Evolutionary conservation across 1,284 basidiomycete species (phyloP).

Genomic region (Taiwanofungus camphoratus): DNA sequence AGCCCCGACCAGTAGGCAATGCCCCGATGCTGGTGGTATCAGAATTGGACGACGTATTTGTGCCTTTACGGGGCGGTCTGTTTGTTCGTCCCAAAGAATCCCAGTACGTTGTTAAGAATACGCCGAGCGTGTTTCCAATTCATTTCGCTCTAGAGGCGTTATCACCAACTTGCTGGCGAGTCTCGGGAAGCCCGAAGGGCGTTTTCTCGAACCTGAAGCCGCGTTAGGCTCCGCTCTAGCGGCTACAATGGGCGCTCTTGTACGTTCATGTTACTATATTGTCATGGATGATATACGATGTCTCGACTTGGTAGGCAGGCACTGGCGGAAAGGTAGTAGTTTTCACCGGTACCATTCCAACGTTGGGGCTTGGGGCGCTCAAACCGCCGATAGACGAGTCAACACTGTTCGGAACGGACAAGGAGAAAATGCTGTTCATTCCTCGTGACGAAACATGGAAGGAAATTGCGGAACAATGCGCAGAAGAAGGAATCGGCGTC

Average conservation of each 20-base stretch:
- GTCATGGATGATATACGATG: slow-evolving; percentile 3
- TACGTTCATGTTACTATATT: slow-evolving; percentile 40
- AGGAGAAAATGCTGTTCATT: slow-evolving; percentile 78
- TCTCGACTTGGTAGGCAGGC: slow-evolving; percentile 46
- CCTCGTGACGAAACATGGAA: slow-evolving; percentile 79
- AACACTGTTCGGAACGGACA: slow-evolving; percentile 82
- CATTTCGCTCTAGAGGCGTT: slow-evolving; percentile 35
- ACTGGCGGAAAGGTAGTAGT: slow-evolving; percentile 84
- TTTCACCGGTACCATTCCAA: slow-evolving; percentile 80
- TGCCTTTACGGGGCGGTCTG: slow-evolving; percentile 73
- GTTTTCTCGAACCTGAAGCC: slow-evolving; percentile 45
- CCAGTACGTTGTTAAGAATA: slow-evolving; percentile 38
- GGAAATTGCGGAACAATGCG: slow-evolving; percentile 82
- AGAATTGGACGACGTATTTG: slow-evolving; percentile 89
- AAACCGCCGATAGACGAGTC: slow-evolving; percentile 54
- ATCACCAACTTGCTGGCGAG: slow-evolving; percentile 62
- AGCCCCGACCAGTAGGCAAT: slow-evolving; percentile 49
- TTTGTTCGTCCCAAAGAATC: slow-evolving; percentile 77
- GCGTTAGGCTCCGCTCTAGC: slow-evolving; percentile 81
- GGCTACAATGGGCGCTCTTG: slow-evolving; percentile 70
- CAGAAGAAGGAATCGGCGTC: slow-evolving; percentile 86
- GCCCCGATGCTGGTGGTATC: slow-evolving; percentile 81
- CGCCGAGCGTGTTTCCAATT: too few relatives aligned
- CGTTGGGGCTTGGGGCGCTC: slow-evolving; percentile 72
- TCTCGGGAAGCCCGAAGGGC: slow-evolving; percentile 63